These are phyloP conservation scores for Articulospora tetracladia DNA, from an alignment of 495 filamentous ascomycete genomes.

Conservation along the genomic window DNA sequence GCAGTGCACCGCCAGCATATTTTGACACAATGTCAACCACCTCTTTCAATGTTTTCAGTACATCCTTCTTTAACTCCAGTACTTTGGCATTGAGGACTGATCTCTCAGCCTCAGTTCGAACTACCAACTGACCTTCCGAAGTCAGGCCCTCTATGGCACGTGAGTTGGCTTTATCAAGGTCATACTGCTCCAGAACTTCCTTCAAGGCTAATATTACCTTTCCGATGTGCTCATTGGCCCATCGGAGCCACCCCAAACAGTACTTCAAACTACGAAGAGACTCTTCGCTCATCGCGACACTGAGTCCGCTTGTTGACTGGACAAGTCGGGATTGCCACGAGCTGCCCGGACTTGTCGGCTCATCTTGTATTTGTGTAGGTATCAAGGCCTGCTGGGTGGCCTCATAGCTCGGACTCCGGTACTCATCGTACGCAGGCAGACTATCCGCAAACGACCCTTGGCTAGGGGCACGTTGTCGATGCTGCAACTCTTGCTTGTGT, in stretches of 20 bases:
- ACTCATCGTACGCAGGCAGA: slow-evolving; percentile 76
- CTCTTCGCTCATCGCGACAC: slow-evolving; percentile 83
- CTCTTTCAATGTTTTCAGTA: slow-evolving; percentile 69
- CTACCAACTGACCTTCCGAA: slow-evolving; percentile 24
- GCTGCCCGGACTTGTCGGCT: slow-evolving; percentile 30
- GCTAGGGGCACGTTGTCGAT: slow-evolving; percentile 29
- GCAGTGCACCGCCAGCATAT: slow-evolving; percentile 79
- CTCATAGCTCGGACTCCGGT: slow-evolving; percentile 67
- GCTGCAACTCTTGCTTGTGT: slow-evolving; percentile 27
- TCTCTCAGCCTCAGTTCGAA: slow-evolving; percentile 30
- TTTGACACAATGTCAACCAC: slow-evolving; percentile 76
- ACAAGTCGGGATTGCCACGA: slow-evolving; percentile 75
- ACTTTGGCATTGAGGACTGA: slow-evolving; percentile 55
- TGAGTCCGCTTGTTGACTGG: slow-evolving; percentile 77
- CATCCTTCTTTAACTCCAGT: slow-evolving; percentile 63
- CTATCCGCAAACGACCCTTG: slow-evolving; percentile 50
- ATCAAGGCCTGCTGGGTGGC: slow-evolving; percentile 25
- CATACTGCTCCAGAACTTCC: slow-evolving; percentile 70
- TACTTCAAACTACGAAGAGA: slow-evolving; percentile 72
- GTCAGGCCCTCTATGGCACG: slow-evolving; percentile 22
- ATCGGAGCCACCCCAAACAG: slow-evolving; percentile 70
- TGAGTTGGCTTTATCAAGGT: slow-evolving; percentile 31
- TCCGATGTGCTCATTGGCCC: slow-evolving; percentile 71
- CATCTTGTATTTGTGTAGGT: slow-evolving; percentile 14
- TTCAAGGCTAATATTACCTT: slow-evolving; percentile 66